These are phyloP conservation scores for Phytophthora quininea DNA, from an alignment of 352 stramenopile genomes.

Conservation along the genomic window DNA sequence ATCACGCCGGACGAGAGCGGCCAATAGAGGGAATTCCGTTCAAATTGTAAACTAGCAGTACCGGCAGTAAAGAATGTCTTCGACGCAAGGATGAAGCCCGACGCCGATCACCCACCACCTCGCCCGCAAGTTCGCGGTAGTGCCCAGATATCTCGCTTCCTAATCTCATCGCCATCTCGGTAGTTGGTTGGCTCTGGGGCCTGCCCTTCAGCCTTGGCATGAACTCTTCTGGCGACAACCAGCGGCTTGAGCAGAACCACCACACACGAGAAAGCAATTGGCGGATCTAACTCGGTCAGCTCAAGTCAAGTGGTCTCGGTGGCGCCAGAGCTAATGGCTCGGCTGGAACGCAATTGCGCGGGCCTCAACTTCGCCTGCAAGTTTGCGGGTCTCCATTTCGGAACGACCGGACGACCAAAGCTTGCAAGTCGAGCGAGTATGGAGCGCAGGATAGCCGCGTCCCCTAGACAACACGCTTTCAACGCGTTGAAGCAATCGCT, in stretches of 20 bases:
- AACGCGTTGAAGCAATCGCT: neutral
- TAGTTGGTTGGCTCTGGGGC: neutral
- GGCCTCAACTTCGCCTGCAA: no score
- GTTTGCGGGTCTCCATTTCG: no score
- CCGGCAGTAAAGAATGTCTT: no score
- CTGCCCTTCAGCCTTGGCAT: neutral
- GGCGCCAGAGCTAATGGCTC: neutral
- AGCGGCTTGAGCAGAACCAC: neutral
- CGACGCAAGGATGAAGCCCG: no score
- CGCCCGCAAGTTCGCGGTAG: neutral
- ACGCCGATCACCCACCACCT: no score
- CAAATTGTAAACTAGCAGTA: no score
- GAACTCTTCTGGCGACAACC: neutral
- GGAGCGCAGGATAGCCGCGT: slow-evolving; percentile 1
- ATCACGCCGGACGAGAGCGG: slow-evolving; percentile 8
- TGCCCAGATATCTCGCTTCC: no score
- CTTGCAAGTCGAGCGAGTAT: neutral
- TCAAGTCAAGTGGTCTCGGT: no score
- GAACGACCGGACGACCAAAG: neutral
- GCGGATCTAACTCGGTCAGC: neutral
- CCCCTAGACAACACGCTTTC: no score
- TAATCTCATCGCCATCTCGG: neutral
- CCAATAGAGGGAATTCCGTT: no score
- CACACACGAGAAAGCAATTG: neutral
- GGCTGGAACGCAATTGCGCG: neutral